These are phyloP conservation scores for Monilinia fructicola DNA, from an alignment of 2,329 filamentous ascomycete genomes.

Conservation along the genomic window DNA sequence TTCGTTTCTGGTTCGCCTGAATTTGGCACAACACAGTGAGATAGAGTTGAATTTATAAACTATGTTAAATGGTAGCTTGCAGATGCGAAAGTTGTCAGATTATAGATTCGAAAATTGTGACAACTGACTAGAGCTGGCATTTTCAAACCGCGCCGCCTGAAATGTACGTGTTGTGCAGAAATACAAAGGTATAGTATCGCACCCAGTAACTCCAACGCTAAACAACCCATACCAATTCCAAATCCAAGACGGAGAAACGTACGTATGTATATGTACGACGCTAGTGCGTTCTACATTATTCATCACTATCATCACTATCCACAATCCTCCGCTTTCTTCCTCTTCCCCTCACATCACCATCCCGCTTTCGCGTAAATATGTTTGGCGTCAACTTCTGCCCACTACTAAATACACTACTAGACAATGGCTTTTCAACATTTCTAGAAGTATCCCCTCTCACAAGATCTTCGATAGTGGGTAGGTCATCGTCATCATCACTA, in stretches of 20 bases:
- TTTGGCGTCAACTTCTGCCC: slow-evolving; percentile 11
- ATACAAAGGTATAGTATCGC: neutral
- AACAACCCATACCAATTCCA: neutral
- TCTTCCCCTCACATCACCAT: neutral
- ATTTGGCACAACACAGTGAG: no score
- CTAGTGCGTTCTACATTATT: neutral
- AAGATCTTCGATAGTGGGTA: slow-evolving; percentile 26
- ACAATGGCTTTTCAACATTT: neutral
- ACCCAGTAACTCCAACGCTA: neutral
- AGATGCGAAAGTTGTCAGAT: no score
- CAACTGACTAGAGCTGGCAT: no score
- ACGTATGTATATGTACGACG: slow-evolving; percentile 4
- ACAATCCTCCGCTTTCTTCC: slow-evolving; percentile 10
- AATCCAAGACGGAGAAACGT: neutral
- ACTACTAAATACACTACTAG: slow-evolving; percentile 8
- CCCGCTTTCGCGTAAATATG: slow-evolving; percentile 20
- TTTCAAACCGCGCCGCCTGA: no score
- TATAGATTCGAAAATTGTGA: no score
- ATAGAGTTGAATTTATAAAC: no score
- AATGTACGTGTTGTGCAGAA: no score
- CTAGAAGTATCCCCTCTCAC: neutral
- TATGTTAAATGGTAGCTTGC: no score
- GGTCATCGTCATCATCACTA: slow-evolving; percentile 16
- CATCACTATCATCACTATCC: slow-evolving; percentile 19
- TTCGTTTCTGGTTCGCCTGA: no score